phyloP scores from a whole-genome alignment of 2,329 filamentous ascomycete genomes.

The Hymenoscyphus linearis region DNA sequence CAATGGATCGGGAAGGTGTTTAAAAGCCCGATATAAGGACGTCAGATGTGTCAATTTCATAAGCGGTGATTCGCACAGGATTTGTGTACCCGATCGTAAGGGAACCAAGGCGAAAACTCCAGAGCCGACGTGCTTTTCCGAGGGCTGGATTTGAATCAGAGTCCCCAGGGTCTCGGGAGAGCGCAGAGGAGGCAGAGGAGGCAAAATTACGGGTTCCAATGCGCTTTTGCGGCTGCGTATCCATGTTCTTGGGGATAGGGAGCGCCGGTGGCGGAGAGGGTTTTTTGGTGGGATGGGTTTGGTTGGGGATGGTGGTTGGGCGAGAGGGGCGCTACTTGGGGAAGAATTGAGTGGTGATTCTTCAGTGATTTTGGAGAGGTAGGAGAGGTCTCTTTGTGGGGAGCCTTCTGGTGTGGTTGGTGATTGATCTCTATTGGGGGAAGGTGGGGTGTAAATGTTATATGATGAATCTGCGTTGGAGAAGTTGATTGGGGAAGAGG shows the following conservation, averaged over 20 bases:
- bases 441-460: no score
- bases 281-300: no score
- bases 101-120: neutral
- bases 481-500: no score
- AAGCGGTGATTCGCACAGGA: neutral
- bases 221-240: no score
- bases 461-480: no score
- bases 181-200: neutral
- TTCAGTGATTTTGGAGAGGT: no score
- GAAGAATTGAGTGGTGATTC: neutral
- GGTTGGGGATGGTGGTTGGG: no score
- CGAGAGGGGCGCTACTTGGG: neutral
- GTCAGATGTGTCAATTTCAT: neutral
- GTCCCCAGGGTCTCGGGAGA: neutral
- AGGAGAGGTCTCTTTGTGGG: no score
- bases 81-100: neutral
- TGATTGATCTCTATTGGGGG: no score
- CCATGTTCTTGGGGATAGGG: neutral
- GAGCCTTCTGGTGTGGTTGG: no score
- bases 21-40: neutral
- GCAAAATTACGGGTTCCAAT: neutral
- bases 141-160: neutral
- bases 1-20: neutral
- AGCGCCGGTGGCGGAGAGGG: neutral
- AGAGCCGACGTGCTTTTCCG: neutral